Evolutionary conservation across 2,329 filamentous ascomycete species (phyloP).

Genomic region (Capronia americana): DNA sequence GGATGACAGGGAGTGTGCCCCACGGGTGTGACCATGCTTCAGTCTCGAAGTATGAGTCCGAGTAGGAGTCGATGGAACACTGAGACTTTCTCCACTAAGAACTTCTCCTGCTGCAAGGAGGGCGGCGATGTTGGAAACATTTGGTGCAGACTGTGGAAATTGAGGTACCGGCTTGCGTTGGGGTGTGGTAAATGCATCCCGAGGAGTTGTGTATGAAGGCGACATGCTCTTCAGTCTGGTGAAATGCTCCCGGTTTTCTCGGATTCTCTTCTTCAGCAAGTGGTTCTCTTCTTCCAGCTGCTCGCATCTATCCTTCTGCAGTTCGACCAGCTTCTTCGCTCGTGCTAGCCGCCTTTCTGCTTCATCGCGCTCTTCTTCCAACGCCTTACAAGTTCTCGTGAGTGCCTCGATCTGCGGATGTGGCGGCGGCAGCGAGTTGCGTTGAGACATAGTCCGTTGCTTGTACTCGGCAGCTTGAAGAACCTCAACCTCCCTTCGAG

Average conservation of each 20-base stretch:
- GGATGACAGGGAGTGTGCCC: constrained; percentile 82
- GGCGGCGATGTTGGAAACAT: constrained; percentile 68
- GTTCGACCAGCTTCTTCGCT: constrained; percentile 78
- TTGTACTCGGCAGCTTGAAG: constrained; percentile 73
- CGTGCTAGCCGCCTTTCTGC: constrained; percentile 70
- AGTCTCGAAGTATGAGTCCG: constrained; percentile 58
- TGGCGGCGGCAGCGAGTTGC: constrained; percentile 49
- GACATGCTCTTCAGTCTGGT: constrained; percentile 62
- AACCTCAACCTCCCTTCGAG: constrained; percentile 84
- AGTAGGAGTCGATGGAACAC: constrained; percentile 74
- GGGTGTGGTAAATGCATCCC: constrained; percentile 55
- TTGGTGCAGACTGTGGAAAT: constrained; percentile 46
- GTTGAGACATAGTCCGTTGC: constrained; percentile 52
- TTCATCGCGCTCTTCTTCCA: constrained; percentile 62
- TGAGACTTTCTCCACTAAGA: constrained; percentile 76
- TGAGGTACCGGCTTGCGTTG: constrained; percentile 51
- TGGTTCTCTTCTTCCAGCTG: constrained; percentile 76
- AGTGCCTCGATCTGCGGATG: constrained; percentile 66
- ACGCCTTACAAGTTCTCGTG: constrained; percentile 66
- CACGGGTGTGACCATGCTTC: constrained; percentile 70
- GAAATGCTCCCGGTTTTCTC: constrained; percentile 87
- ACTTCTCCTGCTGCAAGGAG: constrained; percentile 77
- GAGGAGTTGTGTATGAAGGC: constrained; percentile 69
- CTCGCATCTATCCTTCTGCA: constrained; percentile 75
- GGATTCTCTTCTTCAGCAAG: constrained; percentile 80